A percentile compares a stretch with the other conserved stretches of the same genome.
phyloP scores from a whole-genome alignment of 306 rosid species.

The Castanopsis chinensis region DNA sequence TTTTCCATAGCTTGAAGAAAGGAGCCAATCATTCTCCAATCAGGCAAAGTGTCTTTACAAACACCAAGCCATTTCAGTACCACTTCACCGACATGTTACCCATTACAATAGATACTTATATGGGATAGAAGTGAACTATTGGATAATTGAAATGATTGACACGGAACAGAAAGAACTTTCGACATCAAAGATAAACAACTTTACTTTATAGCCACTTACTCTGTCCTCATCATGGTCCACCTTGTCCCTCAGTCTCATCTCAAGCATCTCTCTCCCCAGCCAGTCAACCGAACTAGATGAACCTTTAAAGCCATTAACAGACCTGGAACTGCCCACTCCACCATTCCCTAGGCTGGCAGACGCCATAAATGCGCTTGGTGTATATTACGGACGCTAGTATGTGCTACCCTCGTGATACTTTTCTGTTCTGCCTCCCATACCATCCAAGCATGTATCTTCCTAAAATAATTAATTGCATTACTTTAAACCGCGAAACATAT shows the following conservation, averaged over 20 bases:
- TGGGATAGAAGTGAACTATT: background rate
- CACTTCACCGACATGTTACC: background rate
- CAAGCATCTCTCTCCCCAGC: constrained; percentile 99
- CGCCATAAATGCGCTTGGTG: constrained; percentile 49
- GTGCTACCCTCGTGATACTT: constrained; percentile 18
- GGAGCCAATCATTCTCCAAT: background rate
- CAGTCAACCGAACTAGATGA: constrained; percentile 92
- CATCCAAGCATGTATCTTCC: constrained; percentile 37
- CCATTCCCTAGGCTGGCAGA: constrained; percentile 90
- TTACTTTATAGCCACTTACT: constrained; percentile 36
- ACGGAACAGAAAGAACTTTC: constrained; percentile 4
- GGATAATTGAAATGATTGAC: background rate
- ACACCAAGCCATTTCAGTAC: background rate
- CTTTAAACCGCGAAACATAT: background rate
- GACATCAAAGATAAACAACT: background rate
- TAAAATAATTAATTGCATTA: constrained; percentile 18
- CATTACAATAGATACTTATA: constrained; percentile 2
- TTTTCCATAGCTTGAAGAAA: background rate
- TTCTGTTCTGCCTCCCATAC: constrained; percentile 24
- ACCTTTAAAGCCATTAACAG: constrained; percentile 72
- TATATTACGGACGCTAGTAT: constrained; percentile 20
- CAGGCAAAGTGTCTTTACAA: background rate
- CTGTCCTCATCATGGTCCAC: constrained; percentile 60
- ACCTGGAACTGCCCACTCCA: constrained; percentile 90
- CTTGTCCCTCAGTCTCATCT: constrained; percentile 77